A percentile compares a stretch with the other conserved stretches of the same genome.
These are phyloP conservation scores for Erysimum cheiranthoides DNA, from an alignment of 345 rosid species.

Conservation along the genomic window DNA sequence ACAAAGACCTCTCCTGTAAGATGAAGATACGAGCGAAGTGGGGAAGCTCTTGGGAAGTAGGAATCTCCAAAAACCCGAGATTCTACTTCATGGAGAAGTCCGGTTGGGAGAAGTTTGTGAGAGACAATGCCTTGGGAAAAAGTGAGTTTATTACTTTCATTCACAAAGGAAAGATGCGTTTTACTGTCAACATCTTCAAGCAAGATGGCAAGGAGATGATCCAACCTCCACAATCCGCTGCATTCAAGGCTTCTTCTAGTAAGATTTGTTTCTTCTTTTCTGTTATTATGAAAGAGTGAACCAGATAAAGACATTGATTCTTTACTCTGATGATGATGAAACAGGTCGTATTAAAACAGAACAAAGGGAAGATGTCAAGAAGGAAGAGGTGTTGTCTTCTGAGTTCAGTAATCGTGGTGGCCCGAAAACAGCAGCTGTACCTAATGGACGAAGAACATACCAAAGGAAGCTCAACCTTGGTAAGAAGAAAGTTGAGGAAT, in stretches of 20 bases:
- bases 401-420: background rate
- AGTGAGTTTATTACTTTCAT: background rate
- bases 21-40: background rate
- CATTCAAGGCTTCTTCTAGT: background rate
- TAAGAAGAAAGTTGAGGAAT: background rate
- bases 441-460: background rate
- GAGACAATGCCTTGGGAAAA: background rate
- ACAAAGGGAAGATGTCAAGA: background rate
- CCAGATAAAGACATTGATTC: background rate
- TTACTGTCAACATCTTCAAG: background rate
- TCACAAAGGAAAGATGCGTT: background rate
- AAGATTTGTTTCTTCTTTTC: background rate
- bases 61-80: background rate
- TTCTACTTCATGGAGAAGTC: background rate
- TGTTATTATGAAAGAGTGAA: background rate
- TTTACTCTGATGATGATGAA: background rate
- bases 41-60: constrained; percentile 4
- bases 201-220: background rate
- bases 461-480: background rate
- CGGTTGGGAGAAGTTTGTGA: background rate
- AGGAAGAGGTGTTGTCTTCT: background rate
- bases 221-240: background rate
- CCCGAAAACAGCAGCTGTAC: background rate
- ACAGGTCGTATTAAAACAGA: constrained; percentile 13
- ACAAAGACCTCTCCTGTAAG: background rate